These are phyloP conservation scores for Xylaria intraflava DNA, from an alignment of 495 filamentous ascomycete genomes.

Conservation along the genomic window DNA sequence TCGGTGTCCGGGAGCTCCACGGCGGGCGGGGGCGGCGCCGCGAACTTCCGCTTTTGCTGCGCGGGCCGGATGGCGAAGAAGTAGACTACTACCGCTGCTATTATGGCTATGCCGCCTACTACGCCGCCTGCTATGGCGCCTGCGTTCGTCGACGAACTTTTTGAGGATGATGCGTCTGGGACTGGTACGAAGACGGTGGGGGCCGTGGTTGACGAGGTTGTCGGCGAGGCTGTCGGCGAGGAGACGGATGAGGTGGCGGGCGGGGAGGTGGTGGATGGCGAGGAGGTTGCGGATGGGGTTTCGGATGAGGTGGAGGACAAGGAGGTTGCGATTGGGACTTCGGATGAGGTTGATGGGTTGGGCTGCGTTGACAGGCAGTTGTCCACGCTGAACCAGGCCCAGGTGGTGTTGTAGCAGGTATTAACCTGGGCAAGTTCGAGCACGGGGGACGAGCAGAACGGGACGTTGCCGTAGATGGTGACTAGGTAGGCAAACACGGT, in stretches of 20 bases:
- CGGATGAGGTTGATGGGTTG: not conserved
- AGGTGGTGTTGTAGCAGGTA: conserved; percentile 1
- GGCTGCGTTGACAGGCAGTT: not conserved
- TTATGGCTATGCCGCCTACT: not conserved
- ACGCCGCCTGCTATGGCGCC: conserved; percentile 5
- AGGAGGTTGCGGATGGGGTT: not conserved
- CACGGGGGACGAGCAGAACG: conserved; percentile 1
- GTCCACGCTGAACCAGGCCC: conserved; percentile 6
- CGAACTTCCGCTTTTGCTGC: not conserved
- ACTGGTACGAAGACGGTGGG: too few relatives aligned
- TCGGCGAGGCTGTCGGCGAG: not conserved
- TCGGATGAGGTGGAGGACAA: not conserved
- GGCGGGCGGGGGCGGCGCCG: not conserved
- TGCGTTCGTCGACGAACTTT: not conserved
- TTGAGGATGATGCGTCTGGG: not conserved
- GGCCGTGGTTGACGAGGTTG: not conserved
- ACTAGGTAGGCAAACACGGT: not conserved
- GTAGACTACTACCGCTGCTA: not conserved
- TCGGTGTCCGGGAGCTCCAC: not conserved
- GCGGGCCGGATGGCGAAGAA: conserved; percentile 4
- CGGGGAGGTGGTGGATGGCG: not conserved
- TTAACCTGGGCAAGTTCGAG: not conserved
- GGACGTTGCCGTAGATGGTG: conserved; percentile 7
- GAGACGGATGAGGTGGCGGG: not conserved
- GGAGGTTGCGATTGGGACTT: not conserved